Conservation (phyloP, 2,329 filamentous ascomycete species). For the Exophiala viscosa region DNA sequence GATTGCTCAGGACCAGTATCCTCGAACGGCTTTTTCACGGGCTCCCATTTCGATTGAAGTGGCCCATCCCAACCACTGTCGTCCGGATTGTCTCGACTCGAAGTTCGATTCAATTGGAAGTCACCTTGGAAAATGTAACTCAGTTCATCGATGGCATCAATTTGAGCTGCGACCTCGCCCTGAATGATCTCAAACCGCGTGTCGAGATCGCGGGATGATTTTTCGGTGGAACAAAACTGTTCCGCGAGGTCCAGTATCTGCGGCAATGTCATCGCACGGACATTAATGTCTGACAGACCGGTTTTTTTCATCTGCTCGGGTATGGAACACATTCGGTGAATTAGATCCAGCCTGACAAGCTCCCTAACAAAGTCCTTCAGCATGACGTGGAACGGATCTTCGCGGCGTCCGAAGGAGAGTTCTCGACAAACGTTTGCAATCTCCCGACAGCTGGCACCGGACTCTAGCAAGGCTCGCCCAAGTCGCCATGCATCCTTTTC, state of each 20-base stretch:
- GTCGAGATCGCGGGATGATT: background rate
- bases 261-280: conserved; percentile 7
- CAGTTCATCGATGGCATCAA: conserved; percentile 14
- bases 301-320: background rate
- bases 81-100: too few relatives aligned
- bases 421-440: conserved; percentile 17
- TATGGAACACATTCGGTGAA: conserved; percentile 1
- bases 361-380: conserved; percentile 15
- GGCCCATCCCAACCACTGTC: too few relatives aligned
- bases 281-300: background rate
- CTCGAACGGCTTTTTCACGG: too few relatives aligned
- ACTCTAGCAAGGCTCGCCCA: conserved; percentile 11
- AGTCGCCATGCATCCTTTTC: conserved; percentile 9
- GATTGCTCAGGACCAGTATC: too few relatives aligned
- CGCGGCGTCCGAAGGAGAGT: conserved; percentile 13
- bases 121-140: conserved; percentile 14
- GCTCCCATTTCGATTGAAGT: too few relatives aligned
- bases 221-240: conserved; percentile 1
- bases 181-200: background rate
- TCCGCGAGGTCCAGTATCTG: conserved; percentile 9
- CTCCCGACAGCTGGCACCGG: conserved; percentile 21
- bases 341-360: conserved; percentile 15
- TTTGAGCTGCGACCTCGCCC: conserved; percentile 12
- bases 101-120: background rate
- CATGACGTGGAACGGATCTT: conserved; percentile 16